These are phyloP conservation scores for Chlamydomonas urium DNA, from an alignment of 139 green algal genomes.

Conservation along the genomic window DNA sequence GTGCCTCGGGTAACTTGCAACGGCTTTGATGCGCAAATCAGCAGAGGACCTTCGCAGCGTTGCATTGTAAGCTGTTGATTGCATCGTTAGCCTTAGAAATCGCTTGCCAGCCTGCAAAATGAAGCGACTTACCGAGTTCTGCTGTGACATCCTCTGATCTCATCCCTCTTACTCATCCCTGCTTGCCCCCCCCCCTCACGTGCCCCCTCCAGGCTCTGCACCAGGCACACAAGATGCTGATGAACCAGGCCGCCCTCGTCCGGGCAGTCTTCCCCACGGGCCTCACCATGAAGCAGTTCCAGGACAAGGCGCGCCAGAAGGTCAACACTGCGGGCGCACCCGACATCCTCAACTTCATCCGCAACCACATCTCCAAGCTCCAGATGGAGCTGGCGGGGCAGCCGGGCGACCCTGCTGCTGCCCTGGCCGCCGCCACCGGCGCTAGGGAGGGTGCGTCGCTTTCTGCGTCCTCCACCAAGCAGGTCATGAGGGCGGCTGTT, in stretches of 20 bases:
- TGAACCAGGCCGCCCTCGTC: conserved; percentile 11
- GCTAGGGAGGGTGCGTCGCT: no score
- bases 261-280: conserved; percentile 15
- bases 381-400: conserved; percentile 17
- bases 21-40: neutral
- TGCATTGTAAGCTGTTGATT: neutral
- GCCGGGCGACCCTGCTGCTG: conserved; percentile 1
- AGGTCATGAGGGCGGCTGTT: no score
- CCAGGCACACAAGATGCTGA: conserved; percentile 24
- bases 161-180: neutral
- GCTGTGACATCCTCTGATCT: neutral
- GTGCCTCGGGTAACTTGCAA: neutral
- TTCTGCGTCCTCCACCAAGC: no score
- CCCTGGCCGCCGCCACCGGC: no score
- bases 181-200: neutral
- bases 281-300: neutral
- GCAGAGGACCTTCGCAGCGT: neutral
- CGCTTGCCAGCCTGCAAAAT: neutral
- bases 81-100: neutral
- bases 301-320: conserved; percentile 10
- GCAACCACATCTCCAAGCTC: conserved; percentile 24
- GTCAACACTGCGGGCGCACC: conserved; percentile 21
- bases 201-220: conserved; percentile 13
- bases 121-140: neutral
- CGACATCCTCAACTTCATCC: conserved; percentile 29